These are phyloP conservation scores for Tuctoria greenei DNA, from an alignment of 176 grass and related monocot species.

Conservation along the genomic window DNA sequence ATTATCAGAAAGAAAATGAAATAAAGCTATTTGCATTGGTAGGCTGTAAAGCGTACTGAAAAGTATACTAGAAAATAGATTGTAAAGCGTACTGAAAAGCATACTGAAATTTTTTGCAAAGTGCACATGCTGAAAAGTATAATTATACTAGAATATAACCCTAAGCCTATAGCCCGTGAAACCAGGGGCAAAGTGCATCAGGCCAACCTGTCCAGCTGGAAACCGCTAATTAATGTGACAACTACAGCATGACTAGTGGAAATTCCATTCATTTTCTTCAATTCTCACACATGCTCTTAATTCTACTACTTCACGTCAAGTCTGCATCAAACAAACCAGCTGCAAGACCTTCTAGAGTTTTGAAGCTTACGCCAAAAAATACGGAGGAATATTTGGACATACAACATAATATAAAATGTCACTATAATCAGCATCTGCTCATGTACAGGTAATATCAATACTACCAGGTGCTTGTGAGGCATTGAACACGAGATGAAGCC, in stretches of 20 bases:
- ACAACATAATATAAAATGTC: not conserved
- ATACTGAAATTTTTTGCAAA: too few relatives aligned
- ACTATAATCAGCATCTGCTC: not conserved
- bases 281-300: conserved; percentile 3
- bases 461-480: not conserved
- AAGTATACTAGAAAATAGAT: too few relatives aligned
- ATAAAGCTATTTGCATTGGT: too few relatives aligned
- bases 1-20: not conserved
- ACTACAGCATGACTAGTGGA: conserved; percentile 31
- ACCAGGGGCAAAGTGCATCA: conserved; percentile 7
- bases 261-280: conserved; percentile 11
- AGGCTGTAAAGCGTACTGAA: too few relatives aligned
- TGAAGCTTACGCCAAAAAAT: not conserved
- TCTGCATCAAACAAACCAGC: not conserved
- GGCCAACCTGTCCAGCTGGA: conserved; percentile 26
- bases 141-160: not conserved
- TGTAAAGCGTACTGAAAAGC: too few relatives aligned
- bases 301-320: conserved; percentile 8
- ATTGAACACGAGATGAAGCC: not conserved
- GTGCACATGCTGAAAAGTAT: too few relatives aligned
- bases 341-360: not conserved
- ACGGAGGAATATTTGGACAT: not conserved
- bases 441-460: not conserved
- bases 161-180: not conserved
- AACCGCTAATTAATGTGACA: too few relatives aligned